phyloP scores from a whole-genome alignment of 306 rosid species.

The Prunus mume region DNA sequence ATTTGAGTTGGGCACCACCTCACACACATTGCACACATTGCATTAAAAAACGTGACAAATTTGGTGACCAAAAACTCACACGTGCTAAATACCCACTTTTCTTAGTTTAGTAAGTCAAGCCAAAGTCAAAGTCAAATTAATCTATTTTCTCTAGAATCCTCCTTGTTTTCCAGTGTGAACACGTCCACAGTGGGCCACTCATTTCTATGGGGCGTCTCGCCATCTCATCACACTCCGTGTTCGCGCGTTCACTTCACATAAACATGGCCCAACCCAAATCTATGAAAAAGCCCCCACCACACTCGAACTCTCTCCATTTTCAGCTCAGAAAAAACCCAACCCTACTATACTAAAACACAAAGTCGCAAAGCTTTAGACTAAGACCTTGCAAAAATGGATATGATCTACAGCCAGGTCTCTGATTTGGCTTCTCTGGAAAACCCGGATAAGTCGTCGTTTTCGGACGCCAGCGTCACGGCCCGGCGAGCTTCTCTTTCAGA shows the following conservation, averaged over 20 bases:
- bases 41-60: neutral
- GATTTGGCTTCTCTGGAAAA: slow-evolving; percentile 13
- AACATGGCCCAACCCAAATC: no score
- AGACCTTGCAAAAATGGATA: slow-evolving; percentile 10
- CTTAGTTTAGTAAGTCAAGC: neutral
- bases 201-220: no score
- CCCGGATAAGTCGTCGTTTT: neutral
- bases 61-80: neutral
- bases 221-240: no score
- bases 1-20: neutral
- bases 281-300: no score
- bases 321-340: no score
- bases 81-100: slow-evolving; percentile 3
- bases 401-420: neutral
- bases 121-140: neutral
- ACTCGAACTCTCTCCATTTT: no score
- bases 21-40: neutral
- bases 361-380: no score
- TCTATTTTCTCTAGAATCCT: neutral
- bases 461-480: slow-evolving; percentile 1
- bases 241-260: no score
- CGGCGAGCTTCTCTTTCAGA: slow-evolving; percentile 19
- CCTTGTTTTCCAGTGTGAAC: no score
- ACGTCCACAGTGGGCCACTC: no score
- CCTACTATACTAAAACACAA: no score